Evolutionary conservation across 2,329 filamentous ascomycete species (phyloP).

Genomic region (Colletotrichum sansevieriae): DNA sequence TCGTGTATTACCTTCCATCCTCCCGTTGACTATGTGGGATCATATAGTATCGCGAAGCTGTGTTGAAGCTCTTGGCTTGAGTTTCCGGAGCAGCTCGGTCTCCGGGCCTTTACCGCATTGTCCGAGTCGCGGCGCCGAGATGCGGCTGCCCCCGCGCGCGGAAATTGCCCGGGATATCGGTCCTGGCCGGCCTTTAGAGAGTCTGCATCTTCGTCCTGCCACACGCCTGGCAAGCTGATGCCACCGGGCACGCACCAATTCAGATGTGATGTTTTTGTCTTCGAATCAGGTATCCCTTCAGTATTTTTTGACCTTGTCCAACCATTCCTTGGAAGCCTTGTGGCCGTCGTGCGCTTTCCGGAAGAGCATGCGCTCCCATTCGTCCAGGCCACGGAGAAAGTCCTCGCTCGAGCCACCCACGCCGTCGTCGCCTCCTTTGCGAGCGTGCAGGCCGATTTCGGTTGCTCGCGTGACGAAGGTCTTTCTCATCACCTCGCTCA

Average conservation of each 20-base stretch:
- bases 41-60: no score
- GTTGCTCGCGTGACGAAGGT: slow-evolving; percentile 86
- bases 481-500: slow-evolving; percentile 80
- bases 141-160: neutral
- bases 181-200: neutral
- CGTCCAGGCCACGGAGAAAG: slow-evolving; percentile 89
- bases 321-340: slow-evolving; percentile 78
- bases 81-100: slow-evolving; percentile 13
- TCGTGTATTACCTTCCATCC: no score
- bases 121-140: neutral
- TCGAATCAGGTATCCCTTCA: slow-evolving; percentile 41
- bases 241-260: accelerated
- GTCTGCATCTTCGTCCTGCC: neutral
- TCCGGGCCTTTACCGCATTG: neutral
- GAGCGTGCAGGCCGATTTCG: slow-evolving; percentile 89
- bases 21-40: no score
- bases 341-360: slow-evolving; percentile 80
- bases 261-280: neutral
- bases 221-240: neutral
- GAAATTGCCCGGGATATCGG: neutral
- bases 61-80: neutral
- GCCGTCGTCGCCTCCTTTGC: slow-evolving; percentile 80
- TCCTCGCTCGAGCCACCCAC: slow-evolving; percentile 77
- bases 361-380: slow-evolving; percentile 86
- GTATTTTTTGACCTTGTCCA: slow-evolving; percentile 65